phyloP scores from a whole-genome alignment of 768 basidiomycete genomes.

The Panaeolus papilionaceus region DNA sequence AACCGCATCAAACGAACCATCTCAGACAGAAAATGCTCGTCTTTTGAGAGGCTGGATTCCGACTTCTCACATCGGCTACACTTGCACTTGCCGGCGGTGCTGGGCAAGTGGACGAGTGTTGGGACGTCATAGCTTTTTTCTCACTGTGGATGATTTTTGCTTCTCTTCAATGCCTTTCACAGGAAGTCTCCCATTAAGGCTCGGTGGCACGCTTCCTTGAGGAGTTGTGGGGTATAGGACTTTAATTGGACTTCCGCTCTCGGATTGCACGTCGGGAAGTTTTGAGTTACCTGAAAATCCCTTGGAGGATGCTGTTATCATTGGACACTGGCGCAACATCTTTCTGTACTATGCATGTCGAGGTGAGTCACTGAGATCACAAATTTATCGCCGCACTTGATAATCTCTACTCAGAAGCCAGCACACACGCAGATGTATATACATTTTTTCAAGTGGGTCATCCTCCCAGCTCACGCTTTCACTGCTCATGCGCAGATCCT shows the following conservation, averaged over 20 bases:
- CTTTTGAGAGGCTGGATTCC: not conserved
- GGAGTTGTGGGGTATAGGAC: not conserved
- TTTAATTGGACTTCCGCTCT: not conserved
- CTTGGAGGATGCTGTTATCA: not conserved
- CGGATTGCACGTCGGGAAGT: not conserved
- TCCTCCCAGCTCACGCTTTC: not conserved
- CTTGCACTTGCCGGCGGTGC: not conserved
- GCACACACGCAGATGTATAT: not conserved
- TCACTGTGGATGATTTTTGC: slow-evolving; percentile 7
- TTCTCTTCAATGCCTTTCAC: not conserved
- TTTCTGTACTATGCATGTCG: not conserved
- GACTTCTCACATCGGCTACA: slow-evolving; percentile 2
- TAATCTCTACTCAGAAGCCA: not conserved
- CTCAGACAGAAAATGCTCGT: not conserved
- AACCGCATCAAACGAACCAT: not conserved
- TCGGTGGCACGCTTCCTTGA: not conserved
- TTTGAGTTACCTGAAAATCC: not conserved
- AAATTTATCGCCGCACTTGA: not conserved
- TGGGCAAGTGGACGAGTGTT: not conserved
- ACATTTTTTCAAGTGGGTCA: not conserved
- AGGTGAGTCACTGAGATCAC: not conserved
- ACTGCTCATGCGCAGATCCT: not conserved
- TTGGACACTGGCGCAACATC: not conserved
- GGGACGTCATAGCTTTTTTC: slow-evolving; percentile 1
- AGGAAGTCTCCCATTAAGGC: not conserved